Evolutionary conservation across 257 asterid genomes (phyloP).

Genomic region (Anisodus acutangulus): DNA sequence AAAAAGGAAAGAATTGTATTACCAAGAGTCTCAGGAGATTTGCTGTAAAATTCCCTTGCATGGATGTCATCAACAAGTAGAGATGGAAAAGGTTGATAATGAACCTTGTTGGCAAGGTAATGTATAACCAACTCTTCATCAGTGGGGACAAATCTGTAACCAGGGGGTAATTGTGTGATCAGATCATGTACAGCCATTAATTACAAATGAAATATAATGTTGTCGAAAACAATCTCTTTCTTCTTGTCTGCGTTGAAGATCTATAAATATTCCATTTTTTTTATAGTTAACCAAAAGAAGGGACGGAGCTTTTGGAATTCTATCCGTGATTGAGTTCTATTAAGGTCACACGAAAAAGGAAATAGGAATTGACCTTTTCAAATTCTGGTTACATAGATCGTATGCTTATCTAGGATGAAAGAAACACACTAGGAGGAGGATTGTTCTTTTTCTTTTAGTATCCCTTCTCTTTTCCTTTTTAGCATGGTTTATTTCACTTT

Average conservation of each 20-base stretch:
- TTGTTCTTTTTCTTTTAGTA: not conserved
- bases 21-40: constrained; percentile 38
- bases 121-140: constrained; percentile 37
- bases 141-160: constrained; percentile 43
- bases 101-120: constrained; percentile 37
- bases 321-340: not conserved
- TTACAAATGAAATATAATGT: not conserved
- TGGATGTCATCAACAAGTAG: constrained; percentile 28
- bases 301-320: not conserved
- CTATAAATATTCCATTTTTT: not conserved
- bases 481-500: no score
- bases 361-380: constrained; percentile 12
- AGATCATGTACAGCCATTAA: not conserved
- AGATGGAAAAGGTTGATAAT: constrained; percentile 17
- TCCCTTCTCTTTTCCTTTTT: no score
- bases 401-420: not conserved
- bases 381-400: not conserved
- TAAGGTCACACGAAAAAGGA: not conserved
- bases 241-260: not conserved
- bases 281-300: not conserved
- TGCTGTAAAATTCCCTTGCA: constrained; percentile 26
- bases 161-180: constrained; percentile 29
- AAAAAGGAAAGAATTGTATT: not conserved
- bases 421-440: not conserved
- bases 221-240: not conserved